A percentile compares a stretch with the other conserved stretches of the same genome.
Conservation (phyloP, 192 early-diverging fungal genomes). For the Diversispora eburnea region DNA sequence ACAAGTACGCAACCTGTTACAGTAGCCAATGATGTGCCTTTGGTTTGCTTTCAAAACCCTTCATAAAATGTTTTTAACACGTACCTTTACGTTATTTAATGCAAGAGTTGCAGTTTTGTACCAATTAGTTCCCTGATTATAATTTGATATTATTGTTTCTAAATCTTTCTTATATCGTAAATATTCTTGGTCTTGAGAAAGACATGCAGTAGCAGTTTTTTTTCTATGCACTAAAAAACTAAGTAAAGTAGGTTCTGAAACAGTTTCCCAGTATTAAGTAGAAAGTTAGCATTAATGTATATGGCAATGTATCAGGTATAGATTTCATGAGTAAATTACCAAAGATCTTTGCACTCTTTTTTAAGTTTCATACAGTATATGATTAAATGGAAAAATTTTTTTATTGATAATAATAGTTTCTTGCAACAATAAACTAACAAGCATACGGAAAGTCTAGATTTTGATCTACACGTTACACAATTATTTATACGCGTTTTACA, state of each 20-base stretch:
- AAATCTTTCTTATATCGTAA: not conserved
- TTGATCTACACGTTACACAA: no score
- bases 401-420: slow-evolving; percentile 1
- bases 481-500: no score
- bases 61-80: slow-evolving; percentile 4
- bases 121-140: not conserved
- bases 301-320: not conserved
- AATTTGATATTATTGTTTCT: not conserved
- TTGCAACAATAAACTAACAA: not conserved
- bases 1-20: slow-evolving; percentile 10
- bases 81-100: not conserved
- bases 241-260: not conserved
- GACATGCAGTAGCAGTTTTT: not conserved
- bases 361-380: not conserved
- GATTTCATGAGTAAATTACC: slow-evolving; percentile 1
- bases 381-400: not conserved
- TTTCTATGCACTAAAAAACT: slow-evolving; percentile 5
- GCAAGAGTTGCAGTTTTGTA: not conserved
- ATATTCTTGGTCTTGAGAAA: not conserved
- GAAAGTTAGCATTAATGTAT: not conserved
- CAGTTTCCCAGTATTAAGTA: not conserved
- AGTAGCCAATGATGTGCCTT: slow-evolving; percentile 16
- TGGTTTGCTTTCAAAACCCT: slow-evolving; percentile 16
- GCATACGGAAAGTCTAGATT: no score
- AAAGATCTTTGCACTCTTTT: not conserved